A percentile compares a stretch with the other conserved stretches of the same genome.
phyloP scores from a whole-genome alignment of 1,284 basidiomycete species.

The Lentinus polychrous region DNA sequence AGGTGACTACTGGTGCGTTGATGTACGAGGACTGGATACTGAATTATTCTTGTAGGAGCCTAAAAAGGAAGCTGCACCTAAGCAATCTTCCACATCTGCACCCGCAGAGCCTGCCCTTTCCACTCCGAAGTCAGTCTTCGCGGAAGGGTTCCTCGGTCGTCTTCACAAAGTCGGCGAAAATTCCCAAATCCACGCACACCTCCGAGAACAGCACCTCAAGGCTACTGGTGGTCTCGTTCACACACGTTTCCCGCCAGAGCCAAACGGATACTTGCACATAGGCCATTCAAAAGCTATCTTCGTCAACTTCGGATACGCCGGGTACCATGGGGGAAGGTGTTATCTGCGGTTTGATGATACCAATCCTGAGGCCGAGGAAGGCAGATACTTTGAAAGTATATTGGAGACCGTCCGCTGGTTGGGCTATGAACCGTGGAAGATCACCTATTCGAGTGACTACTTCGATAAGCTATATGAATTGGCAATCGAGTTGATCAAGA shows the following conservation, averaged over 20 bases:
- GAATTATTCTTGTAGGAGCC: slow-evolving; percentile 40
- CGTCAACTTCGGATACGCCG: slow-evolving; percentile 96
- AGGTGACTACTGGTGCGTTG: slow-evolving; percentile 38
- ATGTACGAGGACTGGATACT: too few relatives aligned
- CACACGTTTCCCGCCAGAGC: slow-evolving; percentile 98
- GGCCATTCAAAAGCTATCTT: slow-evolving; percentile 99
- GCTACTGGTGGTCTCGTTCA: slow-evolving; percentile 82
- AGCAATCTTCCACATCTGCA: slow-evolving; percentile 28
- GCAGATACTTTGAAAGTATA: slow-evolving; percentile 93
- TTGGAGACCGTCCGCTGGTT: slow-evolving; percentile 95
- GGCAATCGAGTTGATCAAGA: slow-evolving; percentile 86
- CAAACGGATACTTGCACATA: slow-evolving; percentile 94
- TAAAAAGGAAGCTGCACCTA: slow-evolving; percentile 39
- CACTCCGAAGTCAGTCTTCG: slow-evolving; percentile 71
- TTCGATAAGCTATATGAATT: slow-evolving; percentile 87
- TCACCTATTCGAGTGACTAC: slow-evolving; percentile 99
- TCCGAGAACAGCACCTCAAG: slow-evolving; percentile 79
- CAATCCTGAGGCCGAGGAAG: slow-evolving; percentile 98
- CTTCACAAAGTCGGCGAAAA: slow-evolving; percentile 96
- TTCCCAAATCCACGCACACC: slow-evolving; percentile 75
- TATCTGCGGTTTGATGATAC: slow-evolving; percentile 98
- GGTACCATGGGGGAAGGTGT: slow-evolving; percentile 83
- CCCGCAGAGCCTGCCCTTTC: slow-evolving; percentile 30
- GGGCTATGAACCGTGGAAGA: slow-evolving; percentile 97
- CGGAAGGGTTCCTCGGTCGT: slow-evolving; percentile 90